These are phyloP conservation scores for Brassica incana DNA, from an alignment of 345 rosid species.

Conservation along the genomic window DNA sequence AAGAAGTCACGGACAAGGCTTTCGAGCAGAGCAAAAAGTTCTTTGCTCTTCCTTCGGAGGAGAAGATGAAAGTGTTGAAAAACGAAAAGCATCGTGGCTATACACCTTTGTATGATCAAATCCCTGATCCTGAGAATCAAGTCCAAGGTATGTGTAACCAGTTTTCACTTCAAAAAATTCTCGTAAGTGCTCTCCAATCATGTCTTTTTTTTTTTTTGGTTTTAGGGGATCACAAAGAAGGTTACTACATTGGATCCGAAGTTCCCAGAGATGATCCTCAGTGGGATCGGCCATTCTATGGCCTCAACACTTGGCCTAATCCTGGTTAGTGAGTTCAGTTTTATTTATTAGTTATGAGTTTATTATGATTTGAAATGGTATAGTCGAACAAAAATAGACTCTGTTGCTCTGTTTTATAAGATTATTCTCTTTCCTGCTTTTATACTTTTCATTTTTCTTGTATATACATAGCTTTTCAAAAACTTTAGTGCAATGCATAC, in stretches of 20 bases:
- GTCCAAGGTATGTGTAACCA: background rate
- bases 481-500: slow-evolving; percentile 13
- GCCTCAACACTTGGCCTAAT: slow-evolving; percentile 75
- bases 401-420: background rate
- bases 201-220: background rate
- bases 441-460: background rate
- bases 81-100: slow-evolving; percentile 75
- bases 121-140: slow-evolving; percentile 53
- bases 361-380: background rate
- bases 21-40: background rate
- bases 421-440: background rate
- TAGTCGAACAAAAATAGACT: background rate
- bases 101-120: slow-evolving; percentile 61
- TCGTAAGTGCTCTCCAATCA: background rate
- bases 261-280: slow-evolving; percentile 58
- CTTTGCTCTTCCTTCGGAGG: slow-evolving; percentile 40
- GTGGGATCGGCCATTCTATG: slow-evolving; percentile 64
- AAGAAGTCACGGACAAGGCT: background rate
- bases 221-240: slow-evolving; percentile 84
- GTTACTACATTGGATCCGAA: slow-evolving; percentile 69
- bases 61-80: slow-evolving; percentile 65
- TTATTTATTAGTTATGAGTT: background rate
- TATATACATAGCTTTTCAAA: background rate
- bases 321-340: slow-evolving; percentile 41
- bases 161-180: background rate